Evolutionary conservation across 73 alveolate genomes (phyloP).

Genomic region (Symbiodinium pilosum): DNA sequence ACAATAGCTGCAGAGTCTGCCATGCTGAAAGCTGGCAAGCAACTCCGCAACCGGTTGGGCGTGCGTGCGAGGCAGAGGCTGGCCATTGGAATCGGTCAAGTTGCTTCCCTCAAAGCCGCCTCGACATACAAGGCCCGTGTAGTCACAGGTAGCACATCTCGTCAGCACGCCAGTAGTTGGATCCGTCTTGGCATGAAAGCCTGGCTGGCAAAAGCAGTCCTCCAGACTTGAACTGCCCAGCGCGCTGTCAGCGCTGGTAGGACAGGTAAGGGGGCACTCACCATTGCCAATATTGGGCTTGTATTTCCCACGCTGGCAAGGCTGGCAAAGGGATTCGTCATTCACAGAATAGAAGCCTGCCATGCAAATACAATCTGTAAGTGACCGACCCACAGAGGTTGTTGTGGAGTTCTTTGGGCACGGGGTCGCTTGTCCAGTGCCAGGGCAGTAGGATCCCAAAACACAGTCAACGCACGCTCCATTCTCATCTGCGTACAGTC

Average conservation of each 20-base stretch:
- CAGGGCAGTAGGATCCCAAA: constrained; percentile 37
- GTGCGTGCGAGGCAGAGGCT: background rate
- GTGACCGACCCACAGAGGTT: background rate
- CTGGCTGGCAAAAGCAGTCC: constrained; percentile 61
- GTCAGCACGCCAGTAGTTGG: constrained; percentile 23
- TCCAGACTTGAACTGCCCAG: constrained; percentile 13
- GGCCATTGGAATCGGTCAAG: background rate
- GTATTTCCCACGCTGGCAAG: constrained; percentile 29
- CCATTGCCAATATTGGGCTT: constrained; percentile 70
- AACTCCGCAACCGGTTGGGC: constrained; percentile 49
- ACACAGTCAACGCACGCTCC: constrained; percentile 26
- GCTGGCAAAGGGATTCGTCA: background rate
- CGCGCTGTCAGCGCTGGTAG: constrained; percentile 42
- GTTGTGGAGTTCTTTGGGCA: constrained; percentile 53
- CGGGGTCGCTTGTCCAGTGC: constrained; percentile 24
- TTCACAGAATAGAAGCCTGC: constrained; percentile 47
- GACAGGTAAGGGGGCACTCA: constrained; percentile 45
- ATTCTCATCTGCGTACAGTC: constrained; percentile 23
- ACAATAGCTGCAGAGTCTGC: background rate
- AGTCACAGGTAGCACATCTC: constrained; percentile 16
- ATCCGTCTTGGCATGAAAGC: constrained; percentile 31
- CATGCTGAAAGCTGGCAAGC: background rate
- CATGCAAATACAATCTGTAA: constrained; percentile 25
- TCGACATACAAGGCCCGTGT: constrained; percentile 32
- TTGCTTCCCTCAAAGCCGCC: constrained; percentile 46